Evolutionary conservation across 441 rosid genomes (phyloP).

Genomic region (Daphne laureola): DNA sequence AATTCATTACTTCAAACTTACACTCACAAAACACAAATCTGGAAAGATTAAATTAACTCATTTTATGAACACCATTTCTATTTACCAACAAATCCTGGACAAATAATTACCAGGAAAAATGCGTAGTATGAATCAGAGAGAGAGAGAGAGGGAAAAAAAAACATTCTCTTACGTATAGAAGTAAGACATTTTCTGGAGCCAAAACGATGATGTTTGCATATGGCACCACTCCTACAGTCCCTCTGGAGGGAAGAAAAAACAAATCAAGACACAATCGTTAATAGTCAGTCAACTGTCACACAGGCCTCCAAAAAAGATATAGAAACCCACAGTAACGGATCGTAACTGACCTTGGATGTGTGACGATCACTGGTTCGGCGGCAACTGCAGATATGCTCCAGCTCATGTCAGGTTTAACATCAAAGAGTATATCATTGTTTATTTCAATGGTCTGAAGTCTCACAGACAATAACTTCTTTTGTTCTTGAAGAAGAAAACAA

Average conservation of each 20-base stretch:
- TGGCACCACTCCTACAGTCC: constrained; percentile 61
- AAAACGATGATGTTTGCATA: constrained; percentile 71
- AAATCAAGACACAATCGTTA: constrained; percentile 12
- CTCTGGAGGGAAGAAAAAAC: constrained; percentile 37
- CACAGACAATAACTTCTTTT: constrained; percentile 78
- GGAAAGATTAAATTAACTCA: too few relatives aligned
- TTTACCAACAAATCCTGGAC: too few relatives aligned
- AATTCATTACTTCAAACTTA: too few relatives aligned
- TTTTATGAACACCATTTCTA: too few relatives aligned
- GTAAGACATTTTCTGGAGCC: constrained; percentile 73
- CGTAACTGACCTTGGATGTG: constrained; percentile 68
- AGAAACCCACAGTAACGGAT: not conserved
- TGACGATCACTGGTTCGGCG: constrained; percentile 82
- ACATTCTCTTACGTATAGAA: constrained; percentile 72
- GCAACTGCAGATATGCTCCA: constrained; percentile 90
- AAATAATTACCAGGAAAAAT: too few relatives aligned
- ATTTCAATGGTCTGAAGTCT: constrained; percentile 86
- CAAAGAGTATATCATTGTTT: constrained; percentile 64
- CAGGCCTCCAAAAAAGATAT: constrained; percentile 7
- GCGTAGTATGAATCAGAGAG: not conserved
- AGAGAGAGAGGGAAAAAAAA: constrained; percentile 5
- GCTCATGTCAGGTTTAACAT: constrained; percentile 85
- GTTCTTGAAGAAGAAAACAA: constrained; percentile 88
- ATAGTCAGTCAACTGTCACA: constrained; percentile 11
- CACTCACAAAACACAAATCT: too few relatives aligned